Evolutionary conservation across 495 filamentous ascomycete genomes (phyloP).

Genomic region (Lineolata rhizophorae): DNA sequence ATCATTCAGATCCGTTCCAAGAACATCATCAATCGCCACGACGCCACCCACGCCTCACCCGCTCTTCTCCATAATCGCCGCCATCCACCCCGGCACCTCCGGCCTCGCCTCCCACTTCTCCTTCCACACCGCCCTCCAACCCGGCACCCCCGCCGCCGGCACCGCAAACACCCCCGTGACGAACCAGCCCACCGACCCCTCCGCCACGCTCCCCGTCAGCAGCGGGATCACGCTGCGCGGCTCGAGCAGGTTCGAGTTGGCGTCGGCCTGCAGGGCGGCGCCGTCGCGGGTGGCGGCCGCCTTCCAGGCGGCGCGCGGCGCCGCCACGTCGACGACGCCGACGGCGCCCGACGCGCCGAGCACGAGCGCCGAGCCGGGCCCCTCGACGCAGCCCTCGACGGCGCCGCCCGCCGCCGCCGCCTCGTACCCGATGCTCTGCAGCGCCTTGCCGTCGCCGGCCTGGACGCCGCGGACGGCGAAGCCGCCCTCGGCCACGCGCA

Average conservation of each 20-base stretch:
- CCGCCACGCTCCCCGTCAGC: slow-evolving; percentile 20
- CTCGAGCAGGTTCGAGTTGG: slow-evolving; percentile 55
- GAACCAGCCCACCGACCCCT: slow-evolving; percentile 23
- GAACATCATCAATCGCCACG: no score
- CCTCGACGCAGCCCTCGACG: slow-evolving; percentile 23
- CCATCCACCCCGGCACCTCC: no score
- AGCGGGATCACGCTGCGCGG: slow-evolving; percentile 48
- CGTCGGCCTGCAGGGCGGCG: slow-evolving; percentile 46
- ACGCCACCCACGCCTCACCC: no score
- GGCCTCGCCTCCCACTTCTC: no score
- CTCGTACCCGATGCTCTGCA: slow-evolving; percentile 19
- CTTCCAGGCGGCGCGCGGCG: slow-evolving; percentile 36
- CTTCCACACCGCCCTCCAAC: no score
- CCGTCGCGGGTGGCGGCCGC: slow-evolving; percentile 23
- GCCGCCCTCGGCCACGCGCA: slow-evolving; percentile 43
- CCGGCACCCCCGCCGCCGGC: slow-evolving; percentile 8
- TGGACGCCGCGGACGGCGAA: not conserved
- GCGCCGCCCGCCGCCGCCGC: slow-evolving; percentile 31
- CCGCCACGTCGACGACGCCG: no score
- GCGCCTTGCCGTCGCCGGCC: not conserved
- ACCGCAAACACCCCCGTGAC: slow-evolving; percentile 26
- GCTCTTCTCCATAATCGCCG: no score
- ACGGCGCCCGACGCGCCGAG: slow-evolving; percentile 38
- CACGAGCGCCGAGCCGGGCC: slow-evolving; percentile 35
- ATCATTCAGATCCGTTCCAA: no score